These are phyloP conservation scores for Metschnikowia santaceciliae DNA, from an alignment of 805 yeast genomes.

Conservation along the genomic window DNA sequence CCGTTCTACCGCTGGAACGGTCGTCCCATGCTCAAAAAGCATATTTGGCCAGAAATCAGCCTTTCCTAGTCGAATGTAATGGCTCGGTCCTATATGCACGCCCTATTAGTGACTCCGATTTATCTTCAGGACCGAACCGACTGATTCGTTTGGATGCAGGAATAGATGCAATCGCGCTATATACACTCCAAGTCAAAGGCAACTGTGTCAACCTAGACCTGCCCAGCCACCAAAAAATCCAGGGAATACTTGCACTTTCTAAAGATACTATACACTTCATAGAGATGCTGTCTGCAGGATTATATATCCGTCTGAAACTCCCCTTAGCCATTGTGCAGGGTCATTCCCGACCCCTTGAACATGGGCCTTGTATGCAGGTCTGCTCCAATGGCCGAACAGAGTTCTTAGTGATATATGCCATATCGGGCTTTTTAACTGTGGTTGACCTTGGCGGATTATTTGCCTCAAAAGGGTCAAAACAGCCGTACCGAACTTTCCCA, in stretches of 20 bases:
- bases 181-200: background rate
- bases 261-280: background rate
- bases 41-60: background rate
- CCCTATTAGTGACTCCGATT: background rate
- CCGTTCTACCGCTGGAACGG: background rate
- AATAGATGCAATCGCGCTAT: background rate
- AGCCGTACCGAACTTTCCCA: constrained; percentile 5
- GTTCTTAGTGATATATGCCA: constrained; percentile 3
- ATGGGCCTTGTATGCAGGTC: background rate
- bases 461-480: background rate
- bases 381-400: background rate
- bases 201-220: too few species aligned
- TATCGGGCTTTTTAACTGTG: constrained; percentile 10
- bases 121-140: background rate
- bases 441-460: constrained; percentile 4
- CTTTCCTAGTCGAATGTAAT: background rate
- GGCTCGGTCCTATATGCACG: background rate
- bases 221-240: background rate
- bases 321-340: constrained; percentile 1
- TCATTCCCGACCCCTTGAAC: background rate
- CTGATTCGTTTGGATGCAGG: background rate
- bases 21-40: constrained; percentile 1
- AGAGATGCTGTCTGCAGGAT: background rate
- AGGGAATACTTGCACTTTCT: background rate
- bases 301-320: background rate